Conservation (phyloP, 2,329 filamentous ascomycete genomes). For the Penicillium sp. region DNA sequence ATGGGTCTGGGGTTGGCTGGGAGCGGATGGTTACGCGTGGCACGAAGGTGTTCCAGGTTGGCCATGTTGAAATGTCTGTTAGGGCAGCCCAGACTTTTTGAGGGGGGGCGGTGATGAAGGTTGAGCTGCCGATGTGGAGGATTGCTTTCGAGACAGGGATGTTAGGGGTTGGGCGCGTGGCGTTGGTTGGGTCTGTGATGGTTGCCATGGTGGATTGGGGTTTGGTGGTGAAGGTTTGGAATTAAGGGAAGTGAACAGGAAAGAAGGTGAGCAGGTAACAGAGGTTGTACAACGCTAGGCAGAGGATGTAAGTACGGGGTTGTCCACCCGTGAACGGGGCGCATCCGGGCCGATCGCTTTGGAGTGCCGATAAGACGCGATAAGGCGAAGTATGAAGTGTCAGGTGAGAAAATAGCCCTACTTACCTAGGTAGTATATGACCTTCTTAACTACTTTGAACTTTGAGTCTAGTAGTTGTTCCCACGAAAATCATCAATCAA, state of each 20-base stretch:
- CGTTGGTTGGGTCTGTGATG: slow-evolving; percentile 18
- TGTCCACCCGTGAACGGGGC: no score
- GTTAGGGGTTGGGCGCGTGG: slow-evolving; percentile 30
- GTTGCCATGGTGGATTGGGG: slow-evolving; percentile 5
- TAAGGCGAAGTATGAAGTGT: not conserved
- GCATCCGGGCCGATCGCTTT: not conserved
- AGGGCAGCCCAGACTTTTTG: slow-evolving; percentile 45
- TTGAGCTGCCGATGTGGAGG: slow-evolving; percentile 35
- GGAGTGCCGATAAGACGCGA: not conserved
- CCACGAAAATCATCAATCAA: no score
- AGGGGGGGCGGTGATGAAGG: slow-evolving; percentile 42
- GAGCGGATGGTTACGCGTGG: slow-evolving; percentile 46
- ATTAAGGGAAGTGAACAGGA: not conserved
- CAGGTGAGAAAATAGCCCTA: not conserved
- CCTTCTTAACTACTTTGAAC: not conserved
- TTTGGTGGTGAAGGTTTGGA: not conserved
- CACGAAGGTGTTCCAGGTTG: slow-evolving; percentile 49
- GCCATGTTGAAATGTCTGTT: slow-evolving; percentile 47
- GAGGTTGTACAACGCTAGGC: not conserved
- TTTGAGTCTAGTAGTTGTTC: not conserved
- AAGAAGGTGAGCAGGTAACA: not conserved
- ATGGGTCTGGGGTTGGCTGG: slow-evolving; percentile 31
- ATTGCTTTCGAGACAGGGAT: slow-evolving; percentile 31
- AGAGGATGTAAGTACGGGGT: not conserved
- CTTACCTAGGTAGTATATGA: not conserved